A percentile compares a stretch with the other conserved stretches of the same genome.
phyloP scores from a whole-genome alignment of 2,329 filamentous ascomycete species.

The Acephala macrosclerotiorum region DNA sequence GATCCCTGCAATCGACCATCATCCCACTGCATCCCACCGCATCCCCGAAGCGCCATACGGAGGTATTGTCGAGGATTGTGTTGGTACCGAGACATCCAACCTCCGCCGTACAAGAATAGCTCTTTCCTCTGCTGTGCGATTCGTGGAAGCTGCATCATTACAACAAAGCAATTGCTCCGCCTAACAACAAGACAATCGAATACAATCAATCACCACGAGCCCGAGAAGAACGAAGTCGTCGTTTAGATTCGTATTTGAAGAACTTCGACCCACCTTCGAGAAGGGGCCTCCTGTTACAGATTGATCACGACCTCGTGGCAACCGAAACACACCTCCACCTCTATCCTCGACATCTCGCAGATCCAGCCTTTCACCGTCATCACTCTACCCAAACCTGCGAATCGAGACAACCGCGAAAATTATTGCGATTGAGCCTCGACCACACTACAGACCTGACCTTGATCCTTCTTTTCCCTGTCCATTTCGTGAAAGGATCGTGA shows the following conservation, averaged over 20 bases:
- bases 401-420: slow-evolving; percentile 1
- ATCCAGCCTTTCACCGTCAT: not conserved
- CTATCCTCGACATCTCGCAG: slow-evolving; percentile 9
- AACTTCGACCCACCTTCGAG: slow-evolving; percentile 26
- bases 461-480: slow-evolving; percentile 7
- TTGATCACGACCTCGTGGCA: slow-evolving; percentile 31
- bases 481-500: slow-evolving; percentile 21
- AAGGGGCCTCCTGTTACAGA: slow-evolving; percentile 33
- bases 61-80: slow-evolving; percentile 2
- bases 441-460: not conserved
- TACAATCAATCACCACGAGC: not conserved
- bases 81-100: slow-evolving; percentile 1
- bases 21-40: not conserved
- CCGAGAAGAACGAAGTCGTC: slow-evolving; percentile 3
- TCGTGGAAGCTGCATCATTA: not conserved
- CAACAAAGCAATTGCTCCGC: not conserved
- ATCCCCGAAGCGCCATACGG: too few species aligned
- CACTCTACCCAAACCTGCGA: not conserved
- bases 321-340: slow-evolving; percentile 12
- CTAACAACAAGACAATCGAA: not conserved
- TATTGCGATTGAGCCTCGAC: not conserved
- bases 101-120: not conserved
- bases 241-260: slow-evolving; percentile 1
- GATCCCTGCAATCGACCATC: not conserved
- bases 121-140: not conserved